Evolutionary conservation across 345 rosid genomes (phyloP).

Genomic region (Dovyalis caffra): DNA sequence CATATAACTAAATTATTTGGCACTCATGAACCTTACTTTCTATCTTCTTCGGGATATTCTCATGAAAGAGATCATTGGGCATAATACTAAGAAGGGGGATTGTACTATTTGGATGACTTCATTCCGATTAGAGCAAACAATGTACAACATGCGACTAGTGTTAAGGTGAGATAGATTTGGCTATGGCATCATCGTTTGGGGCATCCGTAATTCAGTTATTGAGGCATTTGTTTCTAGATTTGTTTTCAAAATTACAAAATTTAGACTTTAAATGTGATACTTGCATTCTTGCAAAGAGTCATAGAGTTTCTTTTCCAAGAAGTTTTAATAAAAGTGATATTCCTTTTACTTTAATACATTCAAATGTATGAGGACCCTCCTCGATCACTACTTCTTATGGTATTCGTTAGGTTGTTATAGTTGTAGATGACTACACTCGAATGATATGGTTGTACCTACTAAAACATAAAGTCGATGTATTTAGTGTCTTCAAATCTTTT

Average conservation of each 20-base stretch:
- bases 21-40: not conserved
- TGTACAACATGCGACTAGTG: too few species aligned
- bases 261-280: too few species aligned
- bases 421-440: constrained; percentile 4
- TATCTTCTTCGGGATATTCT: not conserved
- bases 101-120: not conserved
- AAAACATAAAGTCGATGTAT: constrained; percentile 6
- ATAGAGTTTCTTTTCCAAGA: too few species aligned
- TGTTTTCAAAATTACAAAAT: too few species aligned
- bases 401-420: constrained; percentile 2
- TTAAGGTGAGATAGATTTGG: too few species aligned
- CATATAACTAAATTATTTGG: accelerated
- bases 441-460: constrained; percentile 10
- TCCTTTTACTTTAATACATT: too few species aligned
- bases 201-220: too few species aligned
- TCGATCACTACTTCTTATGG: not conserved
- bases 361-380: too few species aligned
- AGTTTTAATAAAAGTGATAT: too few species aligned
- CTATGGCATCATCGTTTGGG: too few species aligned
- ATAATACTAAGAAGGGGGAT: not conserved
- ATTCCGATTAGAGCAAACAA: not conserved
- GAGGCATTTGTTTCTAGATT: too few species aligned
- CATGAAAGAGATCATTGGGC: not conserved
- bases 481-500: not conserved
- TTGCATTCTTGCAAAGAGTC: too few species aligned